These are phyloP conservation scores for Leishmania major DNA, from an alignment of 208 protist genomes.

Conservation along the genomic window DNA sequence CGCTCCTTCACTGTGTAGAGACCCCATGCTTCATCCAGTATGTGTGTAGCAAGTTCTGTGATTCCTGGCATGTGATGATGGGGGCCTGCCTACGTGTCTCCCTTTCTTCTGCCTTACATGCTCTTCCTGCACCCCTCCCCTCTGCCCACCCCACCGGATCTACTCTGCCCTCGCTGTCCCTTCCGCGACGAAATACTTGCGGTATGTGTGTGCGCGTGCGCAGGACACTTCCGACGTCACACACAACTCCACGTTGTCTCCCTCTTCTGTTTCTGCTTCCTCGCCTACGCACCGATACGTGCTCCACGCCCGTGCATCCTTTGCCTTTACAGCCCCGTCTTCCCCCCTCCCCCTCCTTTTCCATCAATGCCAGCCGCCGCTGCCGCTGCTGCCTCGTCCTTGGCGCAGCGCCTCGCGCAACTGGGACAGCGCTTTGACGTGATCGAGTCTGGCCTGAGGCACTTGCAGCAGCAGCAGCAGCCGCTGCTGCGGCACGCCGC, in stretches of 20 bases:
- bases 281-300: neutral
- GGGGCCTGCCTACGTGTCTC: neutral
- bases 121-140: neutral
- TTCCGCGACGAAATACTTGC: neutral
- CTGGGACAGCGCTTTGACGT: constrained; percentile 44
- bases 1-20: neutral
- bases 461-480: constrained; percentile 15
- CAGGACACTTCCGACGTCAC: neutral
- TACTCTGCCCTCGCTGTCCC: neutral
- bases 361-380: neutral
- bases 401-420: constrained; percentile 43
- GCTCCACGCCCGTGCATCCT: neutral
- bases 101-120: neutral
- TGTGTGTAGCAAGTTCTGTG: neutral
- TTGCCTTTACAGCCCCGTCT: neutral
- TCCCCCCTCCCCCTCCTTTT: too few species aligned
- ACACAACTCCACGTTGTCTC: neutral
- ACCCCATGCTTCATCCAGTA: neutral
- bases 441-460: constrained; percentile 42
- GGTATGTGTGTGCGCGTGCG: neutral
- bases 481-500: neutral
- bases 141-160: neutral
- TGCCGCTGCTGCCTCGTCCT: neutral
- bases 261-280: too few species aligned
- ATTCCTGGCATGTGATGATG: neutral